Conservation (phyloP, 2,329 filamentous ascomycete genomes). For the Ophiostoma pallidulum region DNA sequence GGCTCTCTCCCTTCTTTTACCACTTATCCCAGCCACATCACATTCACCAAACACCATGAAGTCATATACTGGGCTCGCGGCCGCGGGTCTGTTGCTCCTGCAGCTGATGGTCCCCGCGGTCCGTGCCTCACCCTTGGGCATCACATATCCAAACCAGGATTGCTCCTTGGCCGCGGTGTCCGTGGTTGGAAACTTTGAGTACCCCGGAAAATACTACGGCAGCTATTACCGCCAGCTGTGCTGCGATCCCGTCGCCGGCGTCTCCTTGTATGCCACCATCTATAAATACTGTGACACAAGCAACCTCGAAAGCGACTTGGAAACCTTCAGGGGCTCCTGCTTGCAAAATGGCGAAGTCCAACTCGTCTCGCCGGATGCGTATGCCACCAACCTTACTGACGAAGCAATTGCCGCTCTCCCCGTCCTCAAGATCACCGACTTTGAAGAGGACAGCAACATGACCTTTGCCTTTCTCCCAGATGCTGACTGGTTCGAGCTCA, state of each 20-base stretch:
- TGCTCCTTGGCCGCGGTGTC: constrained; percentile 3
- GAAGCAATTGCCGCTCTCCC: constrained; percentile 12
- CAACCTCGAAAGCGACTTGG: neutral
- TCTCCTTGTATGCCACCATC: constrained; percentile 11
- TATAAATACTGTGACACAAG: constrained; percentile 8
- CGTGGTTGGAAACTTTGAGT: constrained; percentile 3
- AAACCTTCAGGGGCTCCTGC: neutral
- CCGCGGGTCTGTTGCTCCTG: neutral
- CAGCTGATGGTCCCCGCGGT: neutral
- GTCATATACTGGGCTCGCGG: neutral
- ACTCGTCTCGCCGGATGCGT: neutral
- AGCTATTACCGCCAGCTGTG: constrained; percentile 10
- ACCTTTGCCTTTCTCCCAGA: constrained; percentile 9
- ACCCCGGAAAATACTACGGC: constrained; percentile 2
- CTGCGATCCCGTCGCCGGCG: constrained; percentile 6
- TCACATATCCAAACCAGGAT: neutral
- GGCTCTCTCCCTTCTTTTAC: neutral
- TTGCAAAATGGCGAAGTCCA: neutral
- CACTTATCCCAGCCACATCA: neutral
- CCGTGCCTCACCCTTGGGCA: neutral
- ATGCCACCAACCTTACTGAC: constrained; percentile 13
- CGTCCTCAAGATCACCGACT: neutral
- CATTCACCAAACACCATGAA: neutral
- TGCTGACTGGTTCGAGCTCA: constrained; percentile 2
- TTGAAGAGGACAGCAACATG: neutral